Evolutionary conservation across 2,329 filamentous ascomycete genomes (phyloP), one percentile per base, ranked within the genome.

Genomic region (Sclerotinia sclerotiorum): DNA sequence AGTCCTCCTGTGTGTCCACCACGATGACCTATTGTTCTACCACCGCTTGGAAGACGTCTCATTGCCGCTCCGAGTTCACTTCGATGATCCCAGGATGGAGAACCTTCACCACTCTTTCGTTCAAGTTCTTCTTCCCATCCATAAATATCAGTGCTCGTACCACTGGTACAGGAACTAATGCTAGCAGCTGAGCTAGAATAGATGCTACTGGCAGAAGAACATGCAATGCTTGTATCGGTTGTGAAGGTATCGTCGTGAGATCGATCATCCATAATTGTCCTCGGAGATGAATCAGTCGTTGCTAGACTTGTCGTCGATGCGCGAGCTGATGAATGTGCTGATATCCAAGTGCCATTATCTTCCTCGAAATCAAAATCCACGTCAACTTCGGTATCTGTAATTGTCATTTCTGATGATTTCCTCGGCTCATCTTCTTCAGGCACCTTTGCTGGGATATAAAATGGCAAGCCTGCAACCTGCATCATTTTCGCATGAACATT

Each of bases 111-210:
- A 17, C 72, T 65, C 54, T 76, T 75, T 29, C 78, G 77, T 13
- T 81, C 78, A 27, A 82, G 77, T 71, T 83, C 83, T 13, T 83
- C 83, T 69, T 86, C 84, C 84, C 84, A 87, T 17, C 84, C 84
- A 68, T 86, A 86, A 5, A 80, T 72, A 67, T 86, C 84, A 2
- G 78, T 75, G 7, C 76, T 76, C 5, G 77, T 6, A 74, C 64
- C 7, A 77, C 77, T 2, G 76, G 46, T 17, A 44, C 24, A 44
- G 8, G 67, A 75, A 51, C 76, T 76, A 39, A 77, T 76, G 35
- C 77, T 77, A n/a, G 73, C 70, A 32, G 74, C 69, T 15, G 74
- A 73, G 39, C 65, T 60, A 42, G 76, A 73, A 48, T 78, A 74
- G 1, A 61, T 32, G 72, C 78, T 75, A 65, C 74, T 76, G 49